Conservation (phyloP, 192 early-diverging fungal species). For the Coemansia nantahalensis region DNA sequence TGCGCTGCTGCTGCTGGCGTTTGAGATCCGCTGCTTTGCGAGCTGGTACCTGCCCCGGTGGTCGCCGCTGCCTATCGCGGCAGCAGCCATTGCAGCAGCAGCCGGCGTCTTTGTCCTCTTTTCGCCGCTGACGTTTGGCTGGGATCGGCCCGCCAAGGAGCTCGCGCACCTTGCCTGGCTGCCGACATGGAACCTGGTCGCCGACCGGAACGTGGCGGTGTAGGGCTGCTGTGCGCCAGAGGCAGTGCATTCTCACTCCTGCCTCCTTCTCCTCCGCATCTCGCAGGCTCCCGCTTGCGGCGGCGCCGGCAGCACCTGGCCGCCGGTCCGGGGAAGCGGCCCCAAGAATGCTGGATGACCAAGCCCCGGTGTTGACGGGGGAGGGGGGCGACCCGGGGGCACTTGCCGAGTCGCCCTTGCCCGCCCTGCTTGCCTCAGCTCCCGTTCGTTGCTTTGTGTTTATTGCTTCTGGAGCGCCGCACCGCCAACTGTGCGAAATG, state of each 20-base stretch:
- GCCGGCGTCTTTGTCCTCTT: slow-evolving; percentile 64
- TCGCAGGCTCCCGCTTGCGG: no score
- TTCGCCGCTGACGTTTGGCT: slow-evolving; percentile 74
- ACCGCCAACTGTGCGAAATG: background rate
- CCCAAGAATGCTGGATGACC: no score
- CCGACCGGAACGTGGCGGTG: background rate
- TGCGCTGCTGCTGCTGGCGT: slow-evolving; percentile 63
- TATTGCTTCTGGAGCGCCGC: no score
- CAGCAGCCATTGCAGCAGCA: slow-evolving; percentile 1
- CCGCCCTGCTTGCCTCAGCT: no score
- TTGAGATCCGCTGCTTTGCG: slow-evolving; percentile 68
- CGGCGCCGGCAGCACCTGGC: no score
- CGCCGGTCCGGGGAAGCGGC: no score
- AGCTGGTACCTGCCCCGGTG: slow-evolving; percentile 48
- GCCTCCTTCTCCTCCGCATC: no score
- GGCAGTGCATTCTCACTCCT: background rate
- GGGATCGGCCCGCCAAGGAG: slow-evolving; percentile 56
- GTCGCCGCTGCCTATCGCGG: slow-evolving; percentile 8
- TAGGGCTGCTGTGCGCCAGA: background rate
- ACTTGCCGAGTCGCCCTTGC: no score
- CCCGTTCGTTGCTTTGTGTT: no score
- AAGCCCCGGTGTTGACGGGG: no score
- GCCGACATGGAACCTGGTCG: slow-evolving; percentile 69
- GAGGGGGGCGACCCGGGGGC: no score
- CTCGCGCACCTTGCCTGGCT: slow-evolving; percentile 64